Base-by-base conservation (phyloP, 768 basidiomycete species). In the Boletus pseudo-olivaceus region DNA sequence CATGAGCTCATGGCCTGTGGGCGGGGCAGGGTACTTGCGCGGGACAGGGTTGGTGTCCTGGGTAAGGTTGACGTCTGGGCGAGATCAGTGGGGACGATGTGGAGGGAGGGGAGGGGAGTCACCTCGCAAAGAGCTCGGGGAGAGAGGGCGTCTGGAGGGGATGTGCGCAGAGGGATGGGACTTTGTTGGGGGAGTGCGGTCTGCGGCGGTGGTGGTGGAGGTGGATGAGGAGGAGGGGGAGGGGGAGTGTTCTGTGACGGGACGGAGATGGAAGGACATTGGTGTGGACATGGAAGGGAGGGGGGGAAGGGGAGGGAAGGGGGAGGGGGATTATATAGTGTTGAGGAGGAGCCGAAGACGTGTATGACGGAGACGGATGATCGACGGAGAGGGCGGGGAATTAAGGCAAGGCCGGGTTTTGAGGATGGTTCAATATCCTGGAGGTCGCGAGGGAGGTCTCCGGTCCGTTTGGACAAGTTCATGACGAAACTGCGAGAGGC, bases 1-100 rank as follows among this genome's bases (percentile, higher is more conserved):
- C 89, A 91, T 91, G 61, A 91, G 79, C 60, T 91, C 87, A 61
- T 91, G 88, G 2, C 88, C 88, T 0, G 86, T 88, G 5, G 87
- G 85, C 1, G 89, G 89, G 1, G 85, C 81, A 17, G 88, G 88
- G 65, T 82, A 88, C 58, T 83, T 84, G 53, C 84, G 75, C 3
- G 78, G 71, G 4, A 72, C 66, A 54, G 76, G 72, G 59, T 78
- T 79, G 51, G 76, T 73, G 38, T 77, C 73, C 54, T 81, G 79
- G 0, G 79, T 73, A 46, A 88, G 77, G 66, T 88, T 85, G 61
- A 89, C 74, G 67, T 89, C 87, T 87, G 63, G 11, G 60, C 38
- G 35, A 11, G 55, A 44, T 69, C 45, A 69, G 60, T 7, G 51
- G 34, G 37, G 35, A 39, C n/a, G 53, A 53, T n/a, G n/a, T 11